Conservation (phyloP, 208 protist species). For the Trypanosoma avium region DNA sequence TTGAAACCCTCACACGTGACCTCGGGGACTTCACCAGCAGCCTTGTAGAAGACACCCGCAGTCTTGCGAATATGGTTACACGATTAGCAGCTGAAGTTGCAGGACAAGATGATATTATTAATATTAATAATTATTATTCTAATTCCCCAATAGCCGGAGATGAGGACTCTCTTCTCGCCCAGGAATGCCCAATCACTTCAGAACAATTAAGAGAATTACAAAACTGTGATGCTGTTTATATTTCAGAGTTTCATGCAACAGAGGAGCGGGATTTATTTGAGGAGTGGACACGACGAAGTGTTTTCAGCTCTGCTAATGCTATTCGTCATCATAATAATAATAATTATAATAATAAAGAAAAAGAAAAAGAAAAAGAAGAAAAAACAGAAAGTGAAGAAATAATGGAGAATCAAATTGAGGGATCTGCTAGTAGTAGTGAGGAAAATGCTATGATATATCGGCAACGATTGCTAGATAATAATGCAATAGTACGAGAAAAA, state of each 20-base stretch:
- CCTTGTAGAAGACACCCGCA: slow-evolving; percentile 56
- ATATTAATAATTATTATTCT: no score
- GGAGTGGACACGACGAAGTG: slow-evolving; percentile 46
- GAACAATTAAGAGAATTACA: slow-evolving; percentile 39
- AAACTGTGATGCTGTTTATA: slow-evolving; percentile 41
- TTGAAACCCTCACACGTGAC: slow-evolving; percentile 21
- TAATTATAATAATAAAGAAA: no score
- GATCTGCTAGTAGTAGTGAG: background rate
- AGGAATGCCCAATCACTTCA: slow-evolving; percentile 44
- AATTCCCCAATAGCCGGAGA: slow-evolving; percentile 64
- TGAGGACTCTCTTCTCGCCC: slow-evolving; percentile 44
- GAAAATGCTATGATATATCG: slow-evolving; percentile 33
- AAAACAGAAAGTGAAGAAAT: no score
- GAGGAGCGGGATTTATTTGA: slow-evolving; percentile 39
- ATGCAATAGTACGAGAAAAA: slow-evolving; percentile 48
- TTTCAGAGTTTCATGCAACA: slow-evolving; percentile 25
- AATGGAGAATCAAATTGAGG: no score
- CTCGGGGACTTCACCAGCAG: slow-evolving; percentile 52
- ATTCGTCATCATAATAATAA: no score
- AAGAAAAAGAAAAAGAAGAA: no score
- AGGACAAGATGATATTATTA: slow-evolving; percentile 19
- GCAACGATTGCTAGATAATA: slow-evolving; percentile 70
- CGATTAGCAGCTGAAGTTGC: slow-evolving; percentile 64
- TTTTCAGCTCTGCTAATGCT: slow-evolving; percentile 49
- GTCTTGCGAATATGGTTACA: slow-evolving; percentile 47